Conservation (phyloP, 2,329 filamentous ascomycete genomes). For the Ramularia endophylla region DNA sequence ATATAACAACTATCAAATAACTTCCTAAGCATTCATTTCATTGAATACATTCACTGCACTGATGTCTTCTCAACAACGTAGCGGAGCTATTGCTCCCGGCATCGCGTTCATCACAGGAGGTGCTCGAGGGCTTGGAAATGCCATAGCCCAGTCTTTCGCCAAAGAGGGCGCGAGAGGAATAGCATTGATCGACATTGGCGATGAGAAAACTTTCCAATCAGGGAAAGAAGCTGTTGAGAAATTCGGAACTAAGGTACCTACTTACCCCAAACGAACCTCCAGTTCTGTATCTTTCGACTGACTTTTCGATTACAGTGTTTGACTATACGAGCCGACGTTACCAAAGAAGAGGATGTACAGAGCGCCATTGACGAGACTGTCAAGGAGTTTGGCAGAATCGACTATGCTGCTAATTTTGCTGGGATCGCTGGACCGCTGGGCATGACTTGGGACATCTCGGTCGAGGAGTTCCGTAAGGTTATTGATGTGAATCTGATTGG, state of each 20-base stretch:
- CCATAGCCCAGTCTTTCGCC: slow-evolving; percentile 23
- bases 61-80: slow-evolving; percentile 14
- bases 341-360: slow-evolving; percentile 30
- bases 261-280: too few relatives aligned
- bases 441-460: slow-evolving; percentile 25
- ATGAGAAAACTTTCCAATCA: slow-evolving; percentile 18
- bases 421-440: slow-evolving; percentile 28
- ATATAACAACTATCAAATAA: too few relatives aligned
- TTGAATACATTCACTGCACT: too few relatives aligned
- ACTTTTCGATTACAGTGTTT: slow-evolving; percentile 12
- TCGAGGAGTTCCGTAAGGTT: slow-evolving; percentile 32
- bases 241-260: slow-evolving; percentile 18
- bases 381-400: slow-evolving; percentile 32
- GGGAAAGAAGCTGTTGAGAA: slow-evolving; percentile 21
- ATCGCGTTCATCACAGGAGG: slow-evolving; percentile 26
- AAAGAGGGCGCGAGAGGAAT: slow-evolving; percentile 23
- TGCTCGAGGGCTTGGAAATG: slow-evolving; percentile 23
- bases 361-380: slow-evolving; percentile 30
- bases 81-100: slow-evolving; percentile 21
- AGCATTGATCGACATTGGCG: slow-evolving; percentile 21
- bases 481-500: slow-evolving; percentile 35
- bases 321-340: slow-evolving; percentile 25
- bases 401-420: slow-evolving; percentile 37
- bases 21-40: too few relatives aligned
- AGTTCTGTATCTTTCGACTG: neutral